These are phyloP conservation scores for Solanum dulcamara DNA, from an alignment of 257 asterid genomes.

Conservation along the genomic window DNA sequence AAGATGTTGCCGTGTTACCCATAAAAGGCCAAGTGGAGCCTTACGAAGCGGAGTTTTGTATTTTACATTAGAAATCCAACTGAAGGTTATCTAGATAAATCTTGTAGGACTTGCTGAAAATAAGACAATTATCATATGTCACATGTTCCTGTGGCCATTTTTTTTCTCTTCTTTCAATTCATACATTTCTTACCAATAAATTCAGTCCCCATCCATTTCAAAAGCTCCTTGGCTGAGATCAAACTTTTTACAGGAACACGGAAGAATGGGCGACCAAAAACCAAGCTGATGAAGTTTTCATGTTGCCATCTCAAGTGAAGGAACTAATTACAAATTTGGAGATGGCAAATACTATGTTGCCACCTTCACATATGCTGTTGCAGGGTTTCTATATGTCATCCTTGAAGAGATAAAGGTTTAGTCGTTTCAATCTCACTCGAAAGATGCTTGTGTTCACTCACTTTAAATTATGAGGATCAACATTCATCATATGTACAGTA, in stretches of 20 bases:
- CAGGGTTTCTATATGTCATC: slow-evolving; percentile 63
- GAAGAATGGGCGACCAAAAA: slow-evolving; percentile 58
- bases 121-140: background rate
- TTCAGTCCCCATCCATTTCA: background rate
- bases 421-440: background rate
- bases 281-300: slow-evolving; percentile 74
- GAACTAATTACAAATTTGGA: slow-evolving; percentile 43
- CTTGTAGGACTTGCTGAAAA: background rate
- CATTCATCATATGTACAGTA: background rate
- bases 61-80: background rate
- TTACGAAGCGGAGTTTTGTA: background rate
- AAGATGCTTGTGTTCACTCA: background rate
- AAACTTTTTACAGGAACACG: slow-evolving; percentile 26
- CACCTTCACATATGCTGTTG: slow-evolving; percentile 46
- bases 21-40: background rate
- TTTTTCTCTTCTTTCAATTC: background rate
- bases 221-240: background rate
- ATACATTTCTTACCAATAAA: background rate
- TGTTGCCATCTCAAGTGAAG: slow-evolving; percentile 67
- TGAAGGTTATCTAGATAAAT: background rate
- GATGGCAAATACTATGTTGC: slow-evolving; percentile 38
- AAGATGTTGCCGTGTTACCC: background rate
- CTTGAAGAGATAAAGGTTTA: slow-evolving; percentile 34
- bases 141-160: background rate
- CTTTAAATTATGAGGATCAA: background rate